Evolutionary conservation across 495 filamentous ascomycete species (phyloP), one percentile per base, ranked within the genome.

Genomic region (Aspergillus bridgeri): DNA sequence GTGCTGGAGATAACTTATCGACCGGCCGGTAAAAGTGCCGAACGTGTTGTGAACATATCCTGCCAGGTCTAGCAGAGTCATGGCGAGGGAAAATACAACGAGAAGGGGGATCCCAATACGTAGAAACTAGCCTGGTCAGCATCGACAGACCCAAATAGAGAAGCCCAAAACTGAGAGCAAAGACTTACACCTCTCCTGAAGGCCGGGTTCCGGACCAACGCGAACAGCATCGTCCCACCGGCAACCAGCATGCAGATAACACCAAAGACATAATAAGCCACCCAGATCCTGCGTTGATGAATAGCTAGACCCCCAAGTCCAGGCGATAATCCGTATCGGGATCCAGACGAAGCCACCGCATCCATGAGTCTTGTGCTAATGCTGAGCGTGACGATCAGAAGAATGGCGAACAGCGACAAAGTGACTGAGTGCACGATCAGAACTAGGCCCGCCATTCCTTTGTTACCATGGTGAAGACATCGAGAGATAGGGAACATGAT

Each of bases 401-500:
- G 33, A 21, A 62, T 47, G 0, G 48, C 63, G 2, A 53, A 42
- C 2, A 65, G 18, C 5, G 13, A 54, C 8, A 65, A 7, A 20
- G 46, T 49, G 18, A 23, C 18, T 1, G 53, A 53, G 44, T 65
- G 56, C 11, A 50, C 33, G 24, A 59, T 42, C 15, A 53, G 49
- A 18, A 60, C 60, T 3, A 59, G 42, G 9, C 46, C 54, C 3
- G 17, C 29, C 15, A 60, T 42, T 5, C 29, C 55, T 2, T 47
- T 38, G 42, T 48, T 42, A 5, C 56, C 49, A 0, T 61, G 50
- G 44, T 60, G 50, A 1, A 65, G 59, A 5, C 60, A 50, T 8
- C 43, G 46, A 45, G 59, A 65, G 42, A 65, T 57, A 2, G 63
- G 58, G 42, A 61, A 42, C 21, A 63, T 52, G 55, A 66, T 57